A percentile compares a stretch with the other conserved stretches of the same genome.
These are phyloP conservation scores for Apiotrichum mycotoxinovorans DNA, from an alignment of 1,284 basidiomycete genomes.

Conservation along the genomic window DNA sequence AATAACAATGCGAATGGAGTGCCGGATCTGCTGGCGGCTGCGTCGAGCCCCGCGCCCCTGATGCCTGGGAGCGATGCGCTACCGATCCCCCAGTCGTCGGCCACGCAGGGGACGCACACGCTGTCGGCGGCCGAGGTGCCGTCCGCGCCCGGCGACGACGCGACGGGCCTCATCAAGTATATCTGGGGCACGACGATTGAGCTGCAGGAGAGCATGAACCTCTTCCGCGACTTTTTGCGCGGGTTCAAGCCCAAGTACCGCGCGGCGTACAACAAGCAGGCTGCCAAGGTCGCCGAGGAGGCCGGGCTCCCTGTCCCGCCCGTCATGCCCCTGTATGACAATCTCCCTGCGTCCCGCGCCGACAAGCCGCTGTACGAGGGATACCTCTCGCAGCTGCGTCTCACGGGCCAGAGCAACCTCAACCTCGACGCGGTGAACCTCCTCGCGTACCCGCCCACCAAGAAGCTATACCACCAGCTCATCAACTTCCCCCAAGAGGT, in stretches of 20 bases:
- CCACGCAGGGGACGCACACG: constrained; percentile 12
- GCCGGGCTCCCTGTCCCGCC: constrained; percentile 37
- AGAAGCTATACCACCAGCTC: constrained; percentile 74
- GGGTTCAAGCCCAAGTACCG: constrained; percentile 95
- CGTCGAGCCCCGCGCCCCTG: not conserved
- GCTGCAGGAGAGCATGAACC: constrained; percentile 81
- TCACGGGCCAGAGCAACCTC: constrained; percentile 84
- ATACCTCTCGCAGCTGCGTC: constrained; percentile 80
- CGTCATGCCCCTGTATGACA: constrained; percentile 45
- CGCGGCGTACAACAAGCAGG: constrained; percentile 58
- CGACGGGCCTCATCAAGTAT: constrained; percentile 65
- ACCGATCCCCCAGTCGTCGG: constrained; percentile 4
- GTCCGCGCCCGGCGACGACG: constrained; percentile 36
- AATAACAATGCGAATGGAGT: not conserved
- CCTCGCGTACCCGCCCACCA: constrained; percentile 78
- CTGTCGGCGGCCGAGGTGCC: constrained; percentile 56
- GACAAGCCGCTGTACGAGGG: constrained; percentile 73
- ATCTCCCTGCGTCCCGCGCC: constrained; percentile 61
- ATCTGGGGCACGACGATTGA: constrained; percentile 98
- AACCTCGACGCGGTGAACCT: constrained; percentile 89
- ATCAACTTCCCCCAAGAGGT: constrained; percentile 95
- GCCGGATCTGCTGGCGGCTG: constrained; percentile 6
- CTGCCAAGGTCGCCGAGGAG: constrained; percentile 41
- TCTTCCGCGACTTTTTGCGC: constrained; percentile 82
- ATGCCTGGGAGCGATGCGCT: constrained; percentile 1